Base-by-base conservation (phyloP, 805 yeast species). In the Zygosaccharomyces kombuchaensis region DNA sequence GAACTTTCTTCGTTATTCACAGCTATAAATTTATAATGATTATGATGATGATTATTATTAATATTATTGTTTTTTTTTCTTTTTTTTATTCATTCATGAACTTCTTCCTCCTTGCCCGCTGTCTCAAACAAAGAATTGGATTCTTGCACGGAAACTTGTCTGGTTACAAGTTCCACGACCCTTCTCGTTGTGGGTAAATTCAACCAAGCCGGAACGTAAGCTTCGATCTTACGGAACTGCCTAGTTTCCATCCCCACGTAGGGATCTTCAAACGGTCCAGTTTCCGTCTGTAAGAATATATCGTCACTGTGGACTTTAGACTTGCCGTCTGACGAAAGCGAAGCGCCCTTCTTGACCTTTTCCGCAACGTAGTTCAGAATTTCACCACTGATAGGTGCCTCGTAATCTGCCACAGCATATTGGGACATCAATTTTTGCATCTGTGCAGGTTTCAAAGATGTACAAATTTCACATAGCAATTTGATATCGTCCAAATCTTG, bases 181-280 rank as follows among this genome's bases (percentile, higher is more conserved):
- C 93, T 77, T 71, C 95, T 84, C 30, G 95, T 82, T 34, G 79
- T 82, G 36, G 98, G 98, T 53, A 90, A 79, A 56, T 84, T 86
- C 68, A 93, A 73, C 87, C 95, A 87, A 1, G 95, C 90, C 32
- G 99, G 99, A 51, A 93, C 91, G 62, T 90, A 93, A 13, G 95
- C 89, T 70, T 87, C 88, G 57, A 84, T 82, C 62, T 86, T 72
- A 60, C 85, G 74, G 76, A 86, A 86, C 45, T 89, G 89, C 63
- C 93, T 75, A 37, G 84, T 76, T 42, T 76, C 81, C 44, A 84
- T 82, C 47, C 74, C 74, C 69, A 88, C 80, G 66, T 85, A 86
- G 54, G 95, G 95, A 70, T 86, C 95, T 49, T 83, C 83, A 59
- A 85, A 84, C 58, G 84, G 84, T 2, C 87, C 88, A 10, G 81